Evolutionary conservation across 139 green algal genomes (phyloP).

Genomic region (Coccomyxa sp.): DNA sequence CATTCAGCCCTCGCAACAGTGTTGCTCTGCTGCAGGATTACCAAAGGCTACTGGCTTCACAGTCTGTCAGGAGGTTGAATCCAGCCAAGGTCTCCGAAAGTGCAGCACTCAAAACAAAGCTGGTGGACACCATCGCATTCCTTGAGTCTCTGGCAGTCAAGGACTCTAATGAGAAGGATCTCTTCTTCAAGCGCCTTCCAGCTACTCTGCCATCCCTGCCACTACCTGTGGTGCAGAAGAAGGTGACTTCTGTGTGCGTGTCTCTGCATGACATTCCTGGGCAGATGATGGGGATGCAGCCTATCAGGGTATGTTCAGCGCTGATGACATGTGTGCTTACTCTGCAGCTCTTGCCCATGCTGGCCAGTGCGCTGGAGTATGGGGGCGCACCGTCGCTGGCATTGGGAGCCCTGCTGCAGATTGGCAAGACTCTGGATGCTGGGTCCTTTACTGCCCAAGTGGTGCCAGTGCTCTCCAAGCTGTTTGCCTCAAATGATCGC

Average conservation of each 20-base stretch:
- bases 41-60: conserved; percentile 79
- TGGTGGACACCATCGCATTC: conserved; percentile 88
- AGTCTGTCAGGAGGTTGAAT: conserved; percentile 76
- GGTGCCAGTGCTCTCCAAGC: conserved; percentile 77
- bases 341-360: conserved; percentile 75
- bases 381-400: conserved; percentile 80
- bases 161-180: conserved; percentile 72
- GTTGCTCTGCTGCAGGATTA: conserved; percentile 64
- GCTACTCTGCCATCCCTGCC: conserved; percentile 13
- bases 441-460: conserved; percentile 79
- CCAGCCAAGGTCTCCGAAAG: conserved; percentile 71
- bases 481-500: conserved; percentile 88
- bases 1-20: neutral
- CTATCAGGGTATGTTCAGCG: too few relatives aligned
- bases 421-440: conserved; percentile 57
- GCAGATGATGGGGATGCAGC: too few relatives aligned
- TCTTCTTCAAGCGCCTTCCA: conserved; percentile 30
- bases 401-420: conserved; percentile 71
- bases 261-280: too few relatives aligned
- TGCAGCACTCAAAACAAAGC: conserved; percentile 84
- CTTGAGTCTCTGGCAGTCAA: conserved; percentile 90
- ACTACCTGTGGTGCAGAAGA: conserved; percentile 63
- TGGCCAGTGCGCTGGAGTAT: conserved; percentile 85
- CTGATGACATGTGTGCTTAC: too few relatives aligned
- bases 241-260: too few relatives aligned